Conservation (phyloP, 306 rosid genomes). For the Acacia acuminata region DNA sequence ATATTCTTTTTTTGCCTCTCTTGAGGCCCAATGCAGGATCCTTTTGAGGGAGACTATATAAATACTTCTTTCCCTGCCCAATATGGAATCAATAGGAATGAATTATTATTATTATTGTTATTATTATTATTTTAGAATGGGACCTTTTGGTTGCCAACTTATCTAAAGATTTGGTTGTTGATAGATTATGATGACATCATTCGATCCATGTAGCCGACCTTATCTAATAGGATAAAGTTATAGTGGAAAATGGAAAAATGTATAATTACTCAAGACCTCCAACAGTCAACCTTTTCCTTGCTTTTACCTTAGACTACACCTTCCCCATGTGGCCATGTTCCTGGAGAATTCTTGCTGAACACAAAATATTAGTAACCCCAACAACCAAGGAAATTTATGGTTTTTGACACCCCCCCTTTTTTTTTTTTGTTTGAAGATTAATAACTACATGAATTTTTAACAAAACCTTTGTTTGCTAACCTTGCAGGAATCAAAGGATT, state of each 20-base stretch:
- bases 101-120: not conserved
- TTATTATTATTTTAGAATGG: no score
- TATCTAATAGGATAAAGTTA: not conserved
- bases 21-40: not conserved
- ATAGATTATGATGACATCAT: no score
- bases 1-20: not conserved
- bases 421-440: not conserved
- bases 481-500: slow-evolving; percentile 42
- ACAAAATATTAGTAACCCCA: not conserved
- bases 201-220: no score
- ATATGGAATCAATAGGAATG: not conserved
- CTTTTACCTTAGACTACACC: not conserved
- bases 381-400: not conserved
- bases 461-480: not conserved
- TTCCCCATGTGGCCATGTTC: not conserved
- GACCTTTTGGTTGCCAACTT: no score
- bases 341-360: not conserved
- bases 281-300: not conserved
- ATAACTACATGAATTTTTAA: slow-evolving; percentile 11
- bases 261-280: not conserved
- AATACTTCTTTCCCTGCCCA: not conserved
- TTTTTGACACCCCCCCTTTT: not conserved
- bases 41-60: not conserved
- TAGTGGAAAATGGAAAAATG: not conserved
- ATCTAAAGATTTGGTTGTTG: no score